Base-by-base conservation (phyloP, 192 early-diverging fungal species). In the Linnemannia elongata region DNA sequence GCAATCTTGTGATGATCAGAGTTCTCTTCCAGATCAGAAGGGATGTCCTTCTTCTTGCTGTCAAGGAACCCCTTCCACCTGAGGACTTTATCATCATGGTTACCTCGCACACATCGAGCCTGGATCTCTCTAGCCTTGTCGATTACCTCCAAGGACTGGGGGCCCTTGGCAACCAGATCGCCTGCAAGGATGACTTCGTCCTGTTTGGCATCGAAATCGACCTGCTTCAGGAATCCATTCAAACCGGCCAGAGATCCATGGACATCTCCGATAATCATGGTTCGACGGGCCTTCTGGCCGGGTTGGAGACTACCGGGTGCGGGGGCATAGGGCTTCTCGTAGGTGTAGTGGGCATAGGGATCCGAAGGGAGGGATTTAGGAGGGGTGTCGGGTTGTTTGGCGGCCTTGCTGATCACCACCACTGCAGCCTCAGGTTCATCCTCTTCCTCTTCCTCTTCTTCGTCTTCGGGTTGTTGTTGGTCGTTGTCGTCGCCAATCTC, bases 41-140 rank as follows among this genome's bases (percentile, higher is more conserved):
- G 82, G 69, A 76, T 63, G 24, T 41, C 36, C 24, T 52, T n/a
- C 49, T 42, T 22, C 38, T 55, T 49, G 10, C 85, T 83, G 15
- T 91, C 68, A 33, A 93, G 81, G 42, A 89, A 91, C 27, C 89
- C 88, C 68, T 90, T 89, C 85, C 92, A 92, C 18, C 91, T 81
- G 20, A 95, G 77, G 5, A 95, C 92, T 54, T 91, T 89, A 79
- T 96, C 94, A 63, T 96, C 95, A 63, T 96, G 95, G 80, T 96
- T 96, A 18, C 95, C 95, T n/a, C 94, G 91, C 6, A 93, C 92
- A 77, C 92, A 91, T 74, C 89, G 87, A 18, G 91, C 92, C 30
- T 83, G 80, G 6, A 93, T 71, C n/a, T 88, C 57, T 27, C 84
- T 68, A 1, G 92, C 93, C 22, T 88, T 87, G 60, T 89, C 80